Evolutionary conservation across 2,329 filamentous ascomycete genomes (phyloP).

Genomic region (Chaetomium olivaceum): DNA sequence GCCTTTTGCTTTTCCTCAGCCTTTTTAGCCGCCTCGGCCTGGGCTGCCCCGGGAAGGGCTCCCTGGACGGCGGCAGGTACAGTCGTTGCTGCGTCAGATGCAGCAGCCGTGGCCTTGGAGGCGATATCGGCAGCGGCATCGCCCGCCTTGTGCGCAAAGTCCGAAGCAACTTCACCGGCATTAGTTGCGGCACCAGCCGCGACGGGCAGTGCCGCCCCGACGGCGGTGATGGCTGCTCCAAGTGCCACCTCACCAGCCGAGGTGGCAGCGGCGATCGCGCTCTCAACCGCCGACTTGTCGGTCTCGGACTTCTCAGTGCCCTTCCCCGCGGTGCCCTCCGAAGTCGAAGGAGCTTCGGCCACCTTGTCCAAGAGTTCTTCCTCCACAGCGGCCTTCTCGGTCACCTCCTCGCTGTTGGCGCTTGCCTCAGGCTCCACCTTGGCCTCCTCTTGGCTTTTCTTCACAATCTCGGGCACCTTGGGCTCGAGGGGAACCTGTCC

Average conservation of each 20-base stretch:
- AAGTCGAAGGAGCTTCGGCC: constrained; percentile 58
- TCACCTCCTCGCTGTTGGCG: constrained; percentile 63
- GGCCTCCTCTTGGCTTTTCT: constrained; percentile 70
- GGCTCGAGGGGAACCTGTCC: constrained; percentile 63
- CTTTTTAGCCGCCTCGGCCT: constrained; percentile 47
- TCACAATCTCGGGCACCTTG: constrained; percentile 64
- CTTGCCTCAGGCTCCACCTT: constrained; percentile 67
- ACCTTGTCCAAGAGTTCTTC: constrained; percentile 69
- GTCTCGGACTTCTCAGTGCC: constrained; percentile 56
- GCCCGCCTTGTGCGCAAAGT: background rate
- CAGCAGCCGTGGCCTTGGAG: constrained; percentile 29
- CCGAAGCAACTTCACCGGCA: background rate
- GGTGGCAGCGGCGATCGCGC: constrained; percentile 44
- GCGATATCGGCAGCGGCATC: constrained; percentile 14
- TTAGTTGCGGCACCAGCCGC: constrained; percentile 26
- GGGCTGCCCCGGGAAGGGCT: constrained; percentile 50
- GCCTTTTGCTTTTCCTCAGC: constrained; percentile 39
- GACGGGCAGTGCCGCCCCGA: constrained; percentile 40
- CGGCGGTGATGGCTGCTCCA: constrained; percentile 32
- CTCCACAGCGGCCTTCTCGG: constrained; percentile 71
- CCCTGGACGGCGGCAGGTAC: constrained; percentile 58
- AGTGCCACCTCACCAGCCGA: constrained; percentile 46
- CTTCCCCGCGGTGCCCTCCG: constrained; percentile 55
- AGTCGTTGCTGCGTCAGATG: constrained; percentile 46
- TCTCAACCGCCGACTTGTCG: constrained; percentile 44